phyloP scores from a whole-genome alignment of 352 stramenopile species.

The Globisporangium apiculatum region DNA sequence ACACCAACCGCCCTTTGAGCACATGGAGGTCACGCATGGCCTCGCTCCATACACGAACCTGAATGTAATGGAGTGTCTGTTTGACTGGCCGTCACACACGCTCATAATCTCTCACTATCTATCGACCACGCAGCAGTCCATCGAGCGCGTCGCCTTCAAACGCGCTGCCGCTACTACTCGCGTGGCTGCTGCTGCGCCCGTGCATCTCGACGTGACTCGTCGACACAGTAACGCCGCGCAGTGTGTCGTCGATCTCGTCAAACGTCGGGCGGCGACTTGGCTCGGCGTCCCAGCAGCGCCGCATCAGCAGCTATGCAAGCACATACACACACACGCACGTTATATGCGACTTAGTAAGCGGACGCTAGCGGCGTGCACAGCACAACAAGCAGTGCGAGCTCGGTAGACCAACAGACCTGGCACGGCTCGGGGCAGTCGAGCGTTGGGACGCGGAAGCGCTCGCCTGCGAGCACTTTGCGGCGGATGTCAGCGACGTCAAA shows the following conservation, averaged over 20 bases:
- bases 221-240: conserved; percentile 27
- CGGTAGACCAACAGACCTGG: conserved; percentile 17
- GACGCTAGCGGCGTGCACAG: no score
- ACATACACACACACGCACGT: neutral
- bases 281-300: conserved; percentile 57
- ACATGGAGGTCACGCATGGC: no score
- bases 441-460: conserved; percentile 70
- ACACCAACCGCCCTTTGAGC: no score
- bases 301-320: conserved; percentile 42
- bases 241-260: conserved; percentile 41
- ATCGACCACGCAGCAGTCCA: conserved; percentile 32
- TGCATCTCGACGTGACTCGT: conserved; percentile 27
- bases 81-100: no score
- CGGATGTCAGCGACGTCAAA: conserved; percentile 72
- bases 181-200: conserved; percentile 10
- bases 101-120: conserved; percentile 2
- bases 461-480: conserved; percentile 56
- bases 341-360: neutral
- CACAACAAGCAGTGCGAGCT: no score
- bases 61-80: no score
- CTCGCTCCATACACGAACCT: no score
- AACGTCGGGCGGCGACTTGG: conserved; percentile 45
- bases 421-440: conserved; percentile 56
- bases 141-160: conserved; percentile 57
- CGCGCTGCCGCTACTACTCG: neutral